Conservation (phyloP, 2,329 filamentous ascomycete species). For the Fusarium sp. region DNA sequence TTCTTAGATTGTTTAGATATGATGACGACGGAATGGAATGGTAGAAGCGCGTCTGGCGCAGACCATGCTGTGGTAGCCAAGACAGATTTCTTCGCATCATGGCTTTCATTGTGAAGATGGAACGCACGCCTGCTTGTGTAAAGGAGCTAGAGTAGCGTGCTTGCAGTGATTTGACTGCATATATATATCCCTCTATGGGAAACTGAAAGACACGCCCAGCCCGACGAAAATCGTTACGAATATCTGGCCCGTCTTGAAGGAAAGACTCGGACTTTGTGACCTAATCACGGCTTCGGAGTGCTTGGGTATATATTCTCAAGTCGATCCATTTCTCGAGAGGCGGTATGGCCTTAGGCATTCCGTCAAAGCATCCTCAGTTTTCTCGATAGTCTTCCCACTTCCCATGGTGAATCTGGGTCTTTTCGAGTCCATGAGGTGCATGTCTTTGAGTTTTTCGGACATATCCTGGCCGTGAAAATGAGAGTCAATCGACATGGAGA, state of each 20-base stretch:
- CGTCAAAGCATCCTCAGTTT: too few species aligned
- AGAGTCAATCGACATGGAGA: neutral
- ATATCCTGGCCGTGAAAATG: too few species aligned
- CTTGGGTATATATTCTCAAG: neutral
- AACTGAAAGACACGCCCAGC: neutral
- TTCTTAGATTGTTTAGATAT: constrained; percentile 68
- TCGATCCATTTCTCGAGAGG: too few species aligned
- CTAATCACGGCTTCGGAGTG: neutral
- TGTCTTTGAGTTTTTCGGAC: too few species aligned
- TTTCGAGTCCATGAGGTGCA: too few species aligned
- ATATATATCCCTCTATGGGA: neutral
- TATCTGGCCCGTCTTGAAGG: too few species aligned
- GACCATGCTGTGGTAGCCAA: neutral
- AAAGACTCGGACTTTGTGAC: too few species aligned
- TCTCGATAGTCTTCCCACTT: too few species aligned
- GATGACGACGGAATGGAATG: constrained; percentile 57
- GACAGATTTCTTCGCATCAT: neutral
- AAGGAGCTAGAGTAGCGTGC: neutral
- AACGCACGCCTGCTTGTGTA: neutral
- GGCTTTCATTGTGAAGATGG: neutral
- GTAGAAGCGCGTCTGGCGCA: neutral
- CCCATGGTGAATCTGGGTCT: neutral
- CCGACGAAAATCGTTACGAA: neutral
- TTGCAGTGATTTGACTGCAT: neutral
- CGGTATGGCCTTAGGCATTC: too few species aligned